Base-by-base conservation (phyloP, 2,329 filamentous ascomycete genomes). In the Colletotrichum sp. region DNA sequence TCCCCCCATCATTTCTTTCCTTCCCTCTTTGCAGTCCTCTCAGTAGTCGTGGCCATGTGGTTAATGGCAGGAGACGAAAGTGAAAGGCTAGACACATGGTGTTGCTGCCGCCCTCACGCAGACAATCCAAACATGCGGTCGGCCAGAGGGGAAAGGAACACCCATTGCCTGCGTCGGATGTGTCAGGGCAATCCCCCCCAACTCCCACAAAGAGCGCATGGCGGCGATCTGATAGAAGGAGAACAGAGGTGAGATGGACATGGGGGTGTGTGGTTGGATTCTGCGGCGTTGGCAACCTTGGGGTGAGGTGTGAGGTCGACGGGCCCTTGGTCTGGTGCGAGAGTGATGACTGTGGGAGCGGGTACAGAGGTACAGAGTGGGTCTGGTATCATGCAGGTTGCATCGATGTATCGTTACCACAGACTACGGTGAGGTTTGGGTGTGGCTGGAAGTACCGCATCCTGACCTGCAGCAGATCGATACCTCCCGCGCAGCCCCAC, bases 301-400 rank as follows among this genome's bases (percentile, higher is more conserved):
- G 70, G 71, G 60, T 60, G 74, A 76, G 71, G 74, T 76, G 71
- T 76, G 74, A 74, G 70, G 73, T 75, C 43, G 73, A 57, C 63
- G 39, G 69, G 59, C 71, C 60, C 71, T 70, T 70, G 74, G 59
- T 57, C 57, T 75, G 63, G 69, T 75, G 74, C 52, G 36, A 71
- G 52, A 76, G 71, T 66, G 66, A 76, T 76, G 66, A 76, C 74
- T 74, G 74, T 61, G 72, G 71, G 71, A 71, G 74, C 74, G 71
- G 74, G 71, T 76, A 71, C 74, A 52, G 60, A 71, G 36, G 71
- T 61, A 76, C 72, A 43, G 24, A 43, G 71, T 76, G 74, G 74
- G 52, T 71, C 65, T 39, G 6, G 74, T 76, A 76, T 63, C 74
- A 55, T 76, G 74, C 74, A 75, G 74, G 68, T 36, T 73, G 70